phyloP scores from a whole-genome alignment of 768 basidiomycete species.

The Naganishia vishniacii region DNA sequence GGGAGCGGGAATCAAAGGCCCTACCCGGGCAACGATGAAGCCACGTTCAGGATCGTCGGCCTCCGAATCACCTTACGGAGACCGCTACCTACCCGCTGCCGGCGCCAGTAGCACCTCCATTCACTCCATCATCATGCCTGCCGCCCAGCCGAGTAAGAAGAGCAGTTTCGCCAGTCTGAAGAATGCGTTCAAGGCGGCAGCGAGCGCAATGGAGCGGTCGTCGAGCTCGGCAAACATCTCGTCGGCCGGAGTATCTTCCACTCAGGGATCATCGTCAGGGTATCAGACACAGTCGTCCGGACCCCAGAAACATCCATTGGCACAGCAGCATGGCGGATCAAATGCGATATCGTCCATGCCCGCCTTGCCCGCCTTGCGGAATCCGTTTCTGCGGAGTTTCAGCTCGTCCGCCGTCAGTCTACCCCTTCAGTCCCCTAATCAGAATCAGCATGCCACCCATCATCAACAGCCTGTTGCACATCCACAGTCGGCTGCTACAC shows the following conservation, averaged over 20 bases:
- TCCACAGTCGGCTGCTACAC: background rate
- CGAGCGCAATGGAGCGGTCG: constrained; percentile 16
- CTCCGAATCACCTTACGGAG: constrained; percentile 19
- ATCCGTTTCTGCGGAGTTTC: constrained; percentile 24
- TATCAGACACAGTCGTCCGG: constrained; percentile 9
- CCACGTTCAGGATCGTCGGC: constrained; percentile 22
- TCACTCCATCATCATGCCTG: constrained; percentile 9
- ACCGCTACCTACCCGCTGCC: constrained; percentile 2
- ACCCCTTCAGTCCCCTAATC: background rate
- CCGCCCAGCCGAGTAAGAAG: constrained; percentile 20
- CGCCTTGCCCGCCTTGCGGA: constrained; percentile 27
- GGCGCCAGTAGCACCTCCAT: constrained; percentile 17
- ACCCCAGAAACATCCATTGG: constrained; percentile 3
- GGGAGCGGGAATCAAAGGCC: constrained; percentile 5
- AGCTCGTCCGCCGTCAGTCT: constrained; percentile 24
- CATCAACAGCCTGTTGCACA: background rate
- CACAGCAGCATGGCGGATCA: constrained; percentile 11
- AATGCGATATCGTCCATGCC: constrained; percentile 16
- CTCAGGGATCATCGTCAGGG: constrained; percentile 13
- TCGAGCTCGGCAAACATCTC: constrained; percentile 14
- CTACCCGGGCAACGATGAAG: constrained; percentile 21
- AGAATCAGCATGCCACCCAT: background rate
- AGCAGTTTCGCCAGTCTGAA: constrained; percentile 27
- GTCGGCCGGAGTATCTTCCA: constrained; percentile 5
- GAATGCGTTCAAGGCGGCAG: constrained; percentile 28